Evolutionary conservation across 2,329 filamentous ascomycete genomes (phyloP).

Genomic region (Penicillium frequentans): DNA sequence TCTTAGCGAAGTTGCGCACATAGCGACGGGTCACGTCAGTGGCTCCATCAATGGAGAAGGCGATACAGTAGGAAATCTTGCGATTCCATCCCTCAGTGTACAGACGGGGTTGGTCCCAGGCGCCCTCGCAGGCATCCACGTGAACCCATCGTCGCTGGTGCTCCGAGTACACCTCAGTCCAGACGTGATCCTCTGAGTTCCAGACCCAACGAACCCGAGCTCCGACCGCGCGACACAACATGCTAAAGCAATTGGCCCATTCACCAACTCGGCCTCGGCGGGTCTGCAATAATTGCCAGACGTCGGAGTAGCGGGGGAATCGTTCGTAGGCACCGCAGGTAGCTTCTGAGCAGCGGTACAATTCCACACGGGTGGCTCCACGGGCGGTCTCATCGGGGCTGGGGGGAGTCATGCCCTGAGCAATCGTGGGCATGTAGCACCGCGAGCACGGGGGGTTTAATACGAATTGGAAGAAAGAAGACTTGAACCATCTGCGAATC

Average conservation of each 20-base stretch:
- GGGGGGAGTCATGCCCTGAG: constrained; percentile 78
- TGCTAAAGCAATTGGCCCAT: constrained; percentile 98
- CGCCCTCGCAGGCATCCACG: constrained; percentile 89
- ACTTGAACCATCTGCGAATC: constrained; percentile 80
- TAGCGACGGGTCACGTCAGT: constrained; percentile 68
- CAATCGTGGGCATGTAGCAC: constrained; percentile 80
- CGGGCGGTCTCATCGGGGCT: constrained; percentile 86
- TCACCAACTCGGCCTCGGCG: constrained; percentile 84
- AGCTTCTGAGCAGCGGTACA: constrained; percentile 80
- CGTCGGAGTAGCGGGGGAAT: constrained; percentile 92
- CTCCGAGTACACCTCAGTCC: constrained; percentile 96
- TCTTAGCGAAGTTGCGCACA: constrained; percentile 51
- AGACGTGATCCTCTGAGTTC: constrained; percentile 96
- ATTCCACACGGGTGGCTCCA: constrained; percentile 81
- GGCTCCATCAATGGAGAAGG: constrained; percentile 86
- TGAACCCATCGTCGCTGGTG: constrained; percentile 95
- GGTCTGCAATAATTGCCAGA: constrained; percentile 87
- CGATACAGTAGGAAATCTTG: constrained; percentile 95
- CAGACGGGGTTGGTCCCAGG: constrained; percentile 89
- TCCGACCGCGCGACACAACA: constrained; percentile 92
- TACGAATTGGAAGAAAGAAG: constrained; percentile 92
- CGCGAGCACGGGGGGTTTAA: constrained; percentile 86
- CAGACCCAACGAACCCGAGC: constrained; percentile 94
- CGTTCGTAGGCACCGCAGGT: constrained; percentile 78
- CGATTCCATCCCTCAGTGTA: constrained; percentile 96